Percentiles rank a stretch among this genome's conserved stretches.
These are phyloP conservation scores for Coemansia sp. DNA, from an alignment of 192 early-diverging fungal species.

Conservation along the genomic window DNA sequence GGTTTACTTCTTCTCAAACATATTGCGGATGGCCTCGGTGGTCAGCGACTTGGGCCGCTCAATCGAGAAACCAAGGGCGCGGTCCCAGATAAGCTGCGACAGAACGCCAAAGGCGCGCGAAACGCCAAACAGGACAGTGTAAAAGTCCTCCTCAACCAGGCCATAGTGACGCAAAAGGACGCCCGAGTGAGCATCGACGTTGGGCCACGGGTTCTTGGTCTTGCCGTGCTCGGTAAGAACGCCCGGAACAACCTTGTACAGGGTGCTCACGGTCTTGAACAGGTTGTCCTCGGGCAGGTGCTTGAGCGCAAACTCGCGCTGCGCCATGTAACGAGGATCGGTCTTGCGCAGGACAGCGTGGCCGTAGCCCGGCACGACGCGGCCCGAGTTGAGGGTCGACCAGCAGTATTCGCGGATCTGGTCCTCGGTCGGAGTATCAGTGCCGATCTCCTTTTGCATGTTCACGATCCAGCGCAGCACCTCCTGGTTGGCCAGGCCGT, in stretches of 20 bases:
- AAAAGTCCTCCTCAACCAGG: conserved; percentile 97
- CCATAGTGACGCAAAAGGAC: conserved; percentile 96
- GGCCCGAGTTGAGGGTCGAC: conserved; percentile 92
- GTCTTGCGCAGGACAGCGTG: conserved; percentile 97
- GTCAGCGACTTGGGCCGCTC: conserved; percentile 91
- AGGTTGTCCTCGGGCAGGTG: conserved; percentile 94
- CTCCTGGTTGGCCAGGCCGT: conserved; percentile 99
- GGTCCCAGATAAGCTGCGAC: conserved; percentile 95
- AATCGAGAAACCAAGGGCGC: conserved; percentile 91
- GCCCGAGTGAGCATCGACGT: conserved; percentile 99
- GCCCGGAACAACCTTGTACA: conserved; percentile 97
- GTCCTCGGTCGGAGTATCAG: conserved; percentile 81
- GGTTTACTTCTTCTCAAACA: conserved; percentile 61
- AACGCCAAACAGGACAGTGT: conserved; percentile 99
- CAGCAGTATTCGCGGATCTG: conserved; percentile 96
- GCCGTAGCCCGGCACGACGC: conserved; percentile 98
- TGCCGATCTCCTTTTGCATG: conserved; percentile 86
- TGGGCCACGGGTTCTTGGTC: conserved; percentile 99
- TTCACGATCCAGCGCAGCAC: conserved; percentile 96
- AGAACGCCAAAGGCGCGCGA: conserved; percentile 97
- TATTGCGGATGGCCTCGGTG: conserved; percentile 83
- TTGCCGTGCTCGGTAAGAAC: conserved; percentile 98
- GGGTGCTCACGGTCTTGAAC: conserved; percentile 93
- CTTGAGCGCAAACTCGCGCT: conserved; percentile 98
- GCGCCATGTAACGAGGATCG: conserved; percentile 97